These are phyloP conservation scores for Ceratocystis harringtonii DNA, from an alignment of 2,329 filamentous ascomycete genomes.

Conservation along the genomic window DNA sequence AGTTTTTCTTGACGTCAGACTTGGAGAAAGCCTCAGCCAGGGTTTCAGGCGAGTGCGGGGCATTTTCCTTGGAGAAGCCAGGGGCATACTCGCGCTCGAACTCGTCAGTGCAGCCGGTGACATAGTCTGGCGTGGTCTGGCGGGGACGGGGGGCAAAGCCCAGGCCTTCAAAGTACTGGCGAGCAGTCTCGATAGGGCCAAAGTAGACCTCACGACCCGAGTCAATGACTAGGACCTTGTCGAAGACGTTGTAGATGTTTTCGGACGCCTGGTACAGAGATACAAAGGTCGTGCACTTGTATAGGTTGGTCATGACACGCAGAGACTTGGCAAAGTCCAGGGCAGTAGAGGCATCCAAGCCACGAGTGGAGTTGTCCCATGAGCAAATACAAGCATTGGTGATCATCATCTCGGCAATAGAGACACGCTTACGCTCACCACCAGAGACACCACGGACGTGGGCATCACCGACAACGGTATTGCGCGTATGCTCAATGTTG, in stretches of 20 bases:
- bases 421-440: conserved; percentile 65
- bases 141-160: conserved; percentile 61
- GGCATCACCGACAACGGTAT: conserved; percentile 71
- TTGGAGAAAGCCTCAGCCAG: conserved; percentile 55
- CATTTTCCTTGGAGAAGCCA: conserved; percentile 49
- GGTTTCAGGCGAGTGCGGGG: conserved; percentile 51
- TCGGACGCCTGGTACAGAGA: conserved; percentile 77
- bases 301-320: conserved; percentile 68
- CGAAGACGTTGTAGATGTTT: conserved; percentile 63
- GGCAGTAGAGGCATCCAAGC: conserved; percentile 52
- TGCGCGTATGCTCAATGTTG: conserved; percentile 76
- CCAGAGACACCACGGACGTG: conserved; percentile 70
- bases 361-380: conserved; percentile 63
- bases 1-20: conserved; percentile 41
- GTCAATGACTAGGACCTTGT: conserved; percentile 74
- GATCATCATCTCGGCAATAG: conserved; percentile 70
- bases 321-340: conserved; percentile 54
- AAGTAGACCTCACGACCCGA: conserved; percentile 63
- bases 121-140: conserved; percentile 67
- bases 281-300: conserved; percentile 71
- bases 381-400: conserved; percentile 56
- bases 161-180: conserved; percentile 59
- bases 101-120: conserved; percentile 71
- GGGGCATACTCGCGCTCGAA: conserved; percentile 64
- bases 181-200: conserved; percentile 50